Percentiles rank a stretch among this genome's conserved stretches.
Evolutionary conservation across 2,329 filamentous ascomycete species (phyloP).

Genomic region (Fusarium siculi): DNA sequence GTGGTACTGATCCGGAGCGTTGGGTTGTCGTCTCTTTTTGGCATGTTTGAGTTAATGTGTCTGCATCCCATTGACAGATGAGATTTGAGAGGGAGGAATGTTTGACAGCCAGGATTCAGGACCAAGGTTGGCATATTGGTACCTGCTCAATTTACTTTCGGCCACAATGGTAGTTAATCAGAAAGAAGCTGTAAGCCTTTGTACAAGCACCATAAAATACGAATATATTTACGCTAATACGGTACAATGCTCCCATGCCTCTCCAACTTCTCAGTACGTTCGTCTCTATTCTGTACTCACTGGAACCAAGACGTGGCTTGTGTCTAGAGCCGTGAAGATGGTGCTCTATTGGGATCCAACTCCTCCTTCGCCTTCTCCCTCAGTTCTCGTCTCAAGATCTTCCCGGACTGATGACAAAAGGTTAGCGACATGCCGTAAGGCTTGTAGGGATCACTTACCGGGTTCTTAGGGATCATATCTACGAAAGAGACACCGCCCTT

Average conservation of each 20-base stretch:
- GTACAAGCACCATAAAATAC: neutral
- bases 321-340: neutral
- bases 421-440: neutral
- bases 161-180: neutral
- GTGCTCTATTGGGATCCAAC: neutral
- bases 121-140: neutral
- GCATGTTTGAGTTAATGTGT: accelerated
- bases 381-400: slow-evolving; percentile 16
- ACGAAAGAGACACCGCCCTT: slow-evolving; percentile 70
- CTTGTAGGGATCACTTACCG: slow-evolving; percentile 49
- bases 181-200: neutral
- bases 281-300: neutral
- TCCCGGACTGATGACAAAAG: slow-evolving; percentile 5
- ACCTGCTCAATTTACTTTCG: neutral
- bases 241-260: neutral
- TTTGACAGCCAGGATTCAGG: neutral
- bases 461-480: slow-evolving; percentile 74
- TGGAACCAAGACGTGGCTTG: accelerated
- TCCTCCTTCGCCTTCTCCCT: slow-evolving; percentile 28
- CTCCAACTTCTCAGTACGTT: neutral
- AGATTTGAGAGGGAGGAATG: no score
- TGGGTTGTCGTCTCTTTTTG: neutral
- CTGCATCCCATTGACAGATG: accelerated
- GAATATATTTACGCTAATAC: neutral
- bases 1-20: neutral